phyloP scores from a whole-genome alignment of 306 rosid species.

The Quercus dentata region DNA sequence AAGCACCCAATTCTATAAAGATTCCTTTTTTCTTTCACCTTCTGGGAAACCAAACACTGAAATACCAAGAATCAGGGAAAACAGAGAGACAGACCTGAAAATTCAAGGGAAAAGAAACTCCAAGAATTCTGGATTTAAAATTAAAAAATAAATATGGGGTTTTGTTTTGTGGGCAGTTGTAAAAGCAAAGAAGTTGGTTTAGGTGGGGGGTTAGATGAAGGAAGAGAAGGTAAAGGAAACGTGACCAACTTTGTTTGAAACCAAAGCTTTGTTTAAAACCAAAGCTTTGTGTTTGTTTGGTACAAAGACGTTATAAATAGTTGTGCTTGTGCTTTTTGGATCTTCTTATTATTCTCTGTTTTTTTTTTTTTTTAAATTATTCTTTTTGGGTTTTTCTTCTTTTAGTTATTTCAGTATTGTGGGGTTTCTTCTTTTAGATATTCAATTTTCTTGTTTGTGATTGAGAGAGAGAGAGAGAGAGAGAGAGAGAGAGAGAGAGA shows the following conservation, averaged over 20 bases:
- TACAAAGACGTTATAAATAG: not conserved
- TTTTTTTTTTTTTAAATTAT: not conserved
- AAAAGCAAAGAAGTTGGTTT: not conserved
- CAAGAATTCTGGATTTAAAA: not conserved
- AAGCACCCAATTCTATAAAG: not conserved
- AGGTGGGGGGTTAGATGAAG: slow-evolving; percentile 2
- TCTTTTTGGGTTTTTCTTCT: not conserved
- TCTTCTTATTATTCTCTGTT: not conserved
- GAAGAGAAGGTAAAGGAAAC: slow-evolving; percentile 28
- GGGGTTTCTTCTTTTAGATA: no score
- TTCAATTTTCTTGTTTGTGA: not conserved
- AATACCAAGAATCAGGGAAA: not conserved
- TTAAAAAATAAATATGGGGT: slow-evolving; percentile 12
- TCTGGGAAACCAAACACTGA: slow-evolving; percentile 9
- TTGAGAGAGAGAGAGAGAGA: not conserved
- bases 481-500: not conserved
- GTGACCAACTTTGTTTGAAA: slow-evolving; percentile 17
- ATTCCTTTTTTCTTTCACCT: not conserved
- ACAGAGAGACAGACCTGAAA: slow-evolving; percentile 40
- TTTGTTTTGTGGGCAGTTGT: not conserved
- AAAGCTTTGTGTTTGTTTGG: slow-evolving; percentile 18
- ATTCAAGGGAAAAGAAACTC: slow-evolving; percentile 32
- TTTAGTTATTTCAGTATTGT: not conserved
- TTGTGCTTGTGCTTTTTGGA: not conserved
- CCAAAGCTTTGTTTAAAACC: not conserved